phyloP scores from a whole-genome alignment of 2,329 filamentous ascomycete species.

The Fusarium kyushuense region DNA sequence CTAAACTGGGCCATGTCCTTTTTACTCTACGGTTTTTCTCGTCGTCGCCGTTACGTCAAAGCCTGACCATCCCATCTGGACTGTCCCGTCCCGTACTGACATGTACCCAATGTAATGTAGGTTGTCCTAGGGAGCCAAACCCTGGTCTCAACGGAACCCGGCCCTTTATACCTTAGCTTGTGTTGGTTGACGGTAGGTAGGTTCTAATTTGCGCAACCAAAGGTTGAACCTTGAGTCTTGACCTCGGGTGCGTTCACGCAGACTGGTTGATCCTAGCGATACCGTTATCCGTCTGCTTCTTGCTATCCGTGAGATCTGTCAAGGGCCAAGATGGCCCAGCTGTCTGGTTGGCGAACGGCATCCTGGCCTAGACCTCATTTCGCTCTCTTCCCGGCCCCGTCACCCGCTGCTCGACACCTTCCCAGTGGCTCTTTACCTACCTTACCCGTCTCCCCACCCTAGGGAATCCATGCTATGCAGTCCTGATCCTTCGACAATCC shows the following conservation, averaged over 20 bases:
- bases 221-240: conserved; percentile 11
- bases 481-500: conserved; percentile 48
- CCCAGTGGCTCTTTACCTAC: conserved; percentile 44
- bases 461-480: conserved; percentile 34
- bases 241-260: conserved; percentile 11
- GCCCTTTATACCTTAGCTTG: conserved; percentile 40
- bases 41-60: conserved; percentile 11
- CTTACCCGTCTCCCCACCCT: conserved; percentile 46
- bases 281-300: conserved; percentile 38
- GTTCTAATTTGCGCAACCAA: conserved; percentile 30
- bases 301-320: conserved; percentile 45
- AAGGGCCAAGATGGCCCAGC: conserved; percentile 45
- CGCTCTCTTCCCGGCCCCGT: conserved; percentile 48
- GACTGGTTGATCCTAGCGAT: conserved; percentile 22
- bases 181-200: conserved; percentile 17
- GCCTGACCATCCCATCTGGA: conserved; percentile 6
- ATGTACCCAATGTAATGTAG: not conserved
- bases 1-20: conserved; percentile 7
- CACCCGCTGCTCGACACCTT: conserved; percentile 48
- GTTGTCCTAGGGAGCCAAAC: conserved; percentile 8
- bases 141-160: conserved; percentile 34
- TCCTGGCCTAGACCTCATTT: conserved; percentile 47
- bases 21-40: conserved; percentile 5
- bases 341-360: conserved; percentile 46
- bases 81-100: not conserved